A percentile compares a stretch with the other conserved stretches of the same genome.
phyloP scores from a whole-genome alignment of 2,329 filamentous ascomycete genomes.

The Penicillium frequentans region DNA sequence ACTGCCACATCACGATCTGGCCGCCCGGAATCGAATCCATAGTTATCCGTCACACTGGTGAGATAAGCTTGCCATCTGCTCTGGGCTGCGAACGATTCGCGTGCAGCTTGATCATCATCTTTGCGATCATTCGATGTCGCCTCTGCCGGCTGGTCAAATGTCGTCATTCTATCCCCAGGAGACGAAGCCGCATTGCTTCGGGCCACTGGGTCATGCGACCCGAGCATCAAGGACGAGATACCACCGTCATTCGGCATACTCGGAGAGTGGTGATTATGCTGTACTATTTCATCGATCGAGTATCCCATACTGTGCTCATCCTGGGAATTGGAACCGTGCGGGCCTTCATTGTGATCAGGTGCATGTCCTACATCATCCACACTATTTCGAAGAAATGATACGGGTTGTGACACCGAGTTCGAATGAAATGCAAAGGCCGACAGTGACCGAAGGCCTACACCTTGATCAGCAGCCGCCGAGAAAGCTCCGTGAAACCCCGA shows the following conservation, averaged over 20 bases:
- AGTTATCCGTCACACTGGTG: constrained; percentile 45
- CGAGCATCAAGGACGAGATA: constrained; percentile 9
- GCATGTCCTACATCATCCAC: constrained; percentile 39
- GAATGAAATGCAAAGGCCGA: constrained; percentile 32
- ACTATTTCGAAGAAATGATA: constrained; percentile 36
- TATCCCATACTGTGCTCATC: constrained; percentile 9
- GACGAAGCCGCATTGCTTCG: constrained; percentile 2
- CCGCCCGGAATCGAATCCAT: constrained; percentile 70
- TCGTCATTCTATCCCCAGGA: background rate
- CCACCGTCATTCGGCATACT: background rate
- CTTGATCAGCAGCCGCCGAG: constrained; percentile 24
- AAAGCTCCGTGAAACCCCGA: constrained; percentile 19
- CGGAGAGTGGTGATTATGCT: background rate
- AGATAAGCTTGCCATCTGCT: constrained; percentile 34
- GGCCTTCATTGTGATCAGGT: constrained; percentile 7
- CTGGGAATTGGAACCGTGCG: background rate
- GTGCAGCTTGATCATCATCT: constrained; percentile 6
- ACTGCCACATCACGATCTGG: constrained; percentile 68
- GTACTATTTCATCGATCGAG: background rate
- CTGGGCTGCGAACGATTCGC: constrained; percentile 20
- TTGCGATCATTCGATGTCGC: background rate
- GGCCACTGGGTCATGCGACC: constrained; percentile 4
- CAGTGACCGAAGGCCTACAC: constrained; percentile 25
- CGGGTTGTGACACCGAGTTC: constrained; percentile 33
- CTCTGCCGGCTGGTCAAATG: constrained; percentile 1